phyloP scores from a whole-genome alignment of 225 moss, liverwort and hornwort genomes.

The Straminergon stramineum region DNA sequence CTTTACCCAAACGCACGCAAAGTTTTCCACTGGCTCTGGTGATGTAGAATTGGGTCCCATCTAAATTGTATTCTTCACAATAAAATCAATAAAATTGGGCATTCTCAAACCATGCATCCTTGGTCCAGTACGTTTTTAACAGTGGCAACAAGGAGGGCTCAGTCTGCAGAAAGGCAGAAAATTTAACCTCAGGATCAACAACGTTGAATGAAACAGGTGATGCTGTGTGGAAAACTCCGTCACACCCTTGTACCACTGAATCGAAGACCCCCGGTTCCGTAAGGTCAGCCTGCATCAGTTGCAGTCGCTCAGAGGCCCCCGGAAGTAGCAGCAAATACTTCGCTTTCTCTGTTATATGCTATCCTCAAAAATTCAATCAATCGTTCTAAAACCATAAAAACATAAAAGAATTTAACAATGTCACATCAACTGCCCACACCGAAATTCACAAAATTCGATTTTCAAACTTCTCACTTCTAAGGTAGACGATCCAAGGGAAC shows the following conservation, averaged over 20 bases:
- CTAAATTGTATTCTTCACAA: not conserved
- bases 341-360: not conserved
- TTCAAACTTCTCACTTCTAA: not conserved
- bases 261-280: not conserved
- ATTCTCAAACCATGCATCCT: not conserved
- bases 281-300: not conserved
- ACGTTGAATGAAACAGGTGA: not conserved
- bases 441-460: not conserved
- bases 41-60: not conserved
- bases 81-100: not conserved
- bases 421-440: not conserved
- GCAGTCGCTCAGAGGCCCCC: not conserved
- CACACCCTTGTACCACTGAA: not conserved
- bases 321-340: not conserved
- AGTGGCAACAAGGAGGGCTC: not conserved
- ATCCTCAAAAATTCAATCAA: not conserved
- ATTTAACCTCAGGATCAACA: conserved; percentile 8
- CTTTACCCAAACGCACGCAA: not conserved
- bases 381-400: not conserved
- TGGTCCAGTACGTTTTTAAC: not conserved
- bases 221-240: not conserved
- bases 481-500: not conserved
- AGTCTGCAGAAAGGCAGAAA: no score
- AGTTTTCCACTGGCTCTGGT: not conserved
- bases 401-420: not conserved